Base-by-base conservation (phyloP, 768 basidiomycete species). In the Lenzites betulinus region DNA sequence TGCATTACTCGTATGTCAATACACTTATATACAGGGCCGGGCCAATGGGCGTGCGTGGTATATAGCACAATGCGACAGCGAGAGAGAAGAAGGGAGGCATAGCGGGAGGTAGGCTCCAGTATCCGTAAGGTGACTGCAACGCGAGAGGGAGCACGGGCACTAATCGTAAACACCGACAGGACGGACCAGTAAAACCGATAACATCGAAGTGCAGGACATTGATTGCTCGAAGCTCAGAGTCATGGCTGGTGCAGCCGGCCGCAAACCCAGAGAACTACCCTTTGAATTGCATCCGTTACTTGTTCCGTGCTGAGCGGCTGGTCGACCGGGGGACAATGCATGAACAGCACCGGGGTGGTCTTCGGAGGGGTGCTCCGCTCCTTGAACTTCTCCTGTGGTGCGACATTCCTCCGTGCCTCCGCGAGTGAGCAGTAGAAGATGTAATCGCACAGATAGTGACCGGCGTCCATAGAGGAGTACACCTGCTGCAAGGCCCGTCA, bases 391-490 rank as follows among this genome's bases (percentile, higher is more conserved):
- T 71, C 70, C 30, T 63, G 67, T 42, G 64, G 63, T 11, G 42
- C 25, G 42, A 67, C 54, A 42, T 59, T 39, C 3, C 86, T 82
- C 67, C 80, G 83, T 26, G 83, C 80, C 69, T 90, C 89, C 5
- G 88, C 87, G 26, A 90, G 79, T 11, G 88, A 89, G 68, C 87
- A 87, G 67, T 88, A 92, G 70, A 87, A 89, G 60, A 87, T 81
- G 71, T 87, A 91, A 74, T 91, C 89, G 69, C 86, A 89, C 12
- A 90, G 73, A 70, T 85, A 92, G 69, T 88, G 87, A 0, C 89
- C 89, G 16, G 88, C 86, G 68, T 91, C 89, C 79, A 86, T 82
- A 2, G 89, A 90, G 20, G 86, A 80, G 69, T 86, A 85, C 22
- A 89, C 84, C 74, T 86, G 79, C 86, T 89, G 66, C 50, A 50